phyloP scores from a whole-genome alignment of 345 rosid genomes.

The Psidium guajava region DNA sequence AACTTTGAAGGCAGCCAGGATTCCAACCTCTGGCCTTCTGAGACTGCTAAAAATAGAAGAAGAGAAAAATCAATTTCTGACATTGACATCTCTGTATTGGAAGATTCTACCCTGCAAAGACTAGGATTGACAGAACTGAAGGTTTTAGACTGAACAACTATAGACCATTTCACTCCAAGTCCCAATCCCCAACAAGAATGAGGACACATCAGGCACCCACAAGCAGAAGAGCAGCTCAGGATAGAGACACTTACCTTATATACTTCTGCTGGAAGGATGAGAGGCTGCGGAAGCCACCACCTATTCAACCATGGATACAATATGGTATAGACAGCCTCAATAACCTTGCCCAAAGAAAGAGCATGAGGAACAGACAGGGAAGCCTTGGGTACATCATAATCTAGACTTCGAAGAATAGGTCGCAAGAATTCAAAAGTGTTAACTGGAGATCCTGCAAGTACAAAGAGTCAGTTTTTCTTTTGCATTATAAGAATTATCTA shows the following conservation, averaged over 20 bases:
- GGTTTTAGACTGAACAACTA: neutral
- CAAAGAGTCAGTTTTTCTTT: neutral
- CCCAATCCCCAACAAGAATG: neutral
- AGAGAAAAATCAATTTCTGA: neutral
- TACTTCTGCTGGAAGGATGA: slow-evolving; percentile 87
- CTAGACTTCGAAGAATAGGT: slow-evolving; percentile 60
- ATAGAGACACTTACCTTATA: slow-evolving; percentile 45
- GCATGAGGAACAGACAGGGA: slow-evolving; percentile 48
- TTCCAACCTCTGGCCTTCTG: neutral
- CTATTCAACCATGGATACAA: slow-evolving; percentile 71
- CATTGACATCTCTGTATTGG: neutral
- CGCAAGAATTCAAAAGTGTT: slow-evolving; percentile 76
- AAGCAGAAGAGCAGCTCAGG: neutral
- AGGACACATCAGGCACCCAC: neutral
- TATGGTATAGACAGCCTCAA: slow-evolving; percentile 44
- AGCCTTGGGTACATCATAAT: slow-evolving; percentile 53
- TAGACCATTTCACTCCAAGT: neutral
- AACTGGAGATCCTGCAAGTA: slow-evolving; percentile 58
- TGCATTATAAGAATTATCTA: neutral
- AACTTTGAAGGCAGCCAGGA: neutral
- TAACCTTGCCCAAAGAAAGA: slow-evolving; percentile 44
- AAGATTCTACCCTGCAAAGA: neutral
- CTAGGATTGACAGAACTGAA: neutral
- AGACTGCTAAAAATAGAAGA: neutral
- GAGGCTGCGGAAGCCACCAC: slow-evolving; percentile 85